Conservation (phyloP, 768 basidiomycete species). For the Postia placenta region DNA sequence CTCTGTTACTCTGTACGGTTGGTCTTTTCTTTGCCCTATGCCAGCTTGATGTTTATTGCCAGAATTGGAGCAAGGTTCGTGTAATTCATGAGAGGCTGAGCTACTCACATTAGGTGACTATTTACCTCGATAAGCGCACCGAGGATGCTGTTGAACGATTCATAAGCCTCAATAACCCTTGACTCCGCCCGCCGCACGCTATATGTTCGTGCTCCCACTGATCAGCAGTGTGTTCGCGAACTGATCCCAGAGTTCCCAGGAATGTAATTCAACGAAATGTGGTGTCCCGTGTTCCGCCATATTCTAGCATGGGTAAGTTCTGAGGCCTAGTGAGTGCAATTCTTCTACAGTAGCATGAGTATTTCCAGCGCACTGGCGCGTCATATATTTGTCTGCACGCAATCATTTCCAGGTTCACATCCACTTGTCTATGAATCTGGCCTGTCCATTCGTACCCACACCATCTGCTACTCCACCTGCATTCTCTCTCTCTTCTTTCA, state of each 20-base stretch:
- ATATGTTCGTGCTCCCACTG: background rate
- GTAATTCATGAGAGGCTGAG: background rate
- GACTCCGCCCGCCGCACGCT: background rate
- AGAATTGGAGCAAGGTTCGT: constrained; percentile 5
- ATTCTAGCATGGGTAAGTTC: background rate
- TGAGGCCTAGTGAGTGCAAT: background rate
- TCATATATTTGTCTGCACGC: too few relatives aligned
- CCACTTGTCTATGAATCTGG: too few relatives aligned
- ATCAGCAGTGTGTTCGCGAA: background rate
- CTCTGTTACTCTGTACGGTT: constrained; percentile 20
- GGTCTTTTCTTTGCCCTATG: constrained; percentile 17
- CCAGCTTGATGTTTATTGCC: background rate
- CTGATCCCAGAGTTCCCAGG: background rate
- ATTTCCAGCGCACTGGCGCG: too few relatives aligned
- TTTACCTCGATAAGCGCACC: background rate
- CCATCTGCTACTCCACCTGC: background rate
- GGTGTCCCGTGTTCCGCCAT: background rate
- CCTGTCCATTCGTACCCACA: background rate
- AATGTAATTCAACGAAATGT: background rate
- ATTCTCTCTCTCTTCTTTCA: too few relatives aligned
- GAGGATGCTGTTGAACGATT: background rate
- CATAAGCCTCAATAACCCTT: background rate
- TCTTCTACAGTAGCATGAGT: background rate
- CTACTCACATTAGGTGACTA: background rate
- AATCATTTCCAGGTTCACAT: too few relatives aligned